phyloP scores from a whole-genome alignment of 305 asterid genomes.

The Coffea humblotiana region DNA sequence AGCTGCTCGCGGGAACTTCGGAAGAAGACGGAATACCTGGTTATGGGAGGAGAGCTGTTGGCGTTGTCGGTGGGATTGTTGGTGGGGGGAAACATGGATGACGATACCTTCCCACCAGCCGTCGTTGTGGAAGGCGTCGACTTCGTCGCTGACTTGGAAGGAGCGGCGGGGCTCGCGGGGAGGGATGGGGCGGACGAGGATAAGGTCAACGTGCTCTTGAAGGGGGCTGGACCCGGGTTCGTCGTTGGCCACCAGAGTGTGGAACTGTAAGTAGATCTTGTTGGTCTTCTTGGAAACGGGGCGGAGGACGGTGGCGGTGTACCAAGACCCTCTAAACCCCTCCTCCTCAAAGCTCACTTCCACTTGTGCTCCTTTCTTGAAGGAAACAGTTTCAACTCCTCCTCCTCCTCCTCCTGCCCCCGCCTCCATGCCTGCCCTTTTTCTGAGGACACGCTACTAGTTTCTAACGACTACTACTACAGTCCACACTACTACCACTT shows the following conservation, averaged over 20 bases:
- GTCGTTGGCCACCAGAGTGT: slow-evolving; percentile 31
- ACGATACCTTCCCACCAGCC: slow-evolving; percentile 74
- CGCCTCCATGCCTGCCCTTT: too few species aligned
- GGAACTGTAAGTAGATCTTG: slow-evolving; percentile 37
- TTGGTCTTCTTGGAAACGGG: slow-evolving; percentile 17
- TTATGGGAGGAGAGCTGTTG: not conserved
- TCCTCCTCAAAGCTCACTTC: slow-evolving; percentile 55
- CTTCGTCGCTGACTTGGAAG: slow-evolving; percentile 51
- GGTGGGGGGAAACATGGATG: slow-evolving; percentile 21
- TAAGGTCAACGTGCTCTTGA: slow-evolving; percentile 36
- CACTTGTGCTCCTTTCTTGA: slow-evolving; percentile 43
- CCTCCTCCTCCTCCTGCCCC: too few species aligned
- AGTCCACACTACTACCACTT: too few species aligned
- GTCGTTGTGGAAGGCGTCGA: slow-evolving; percentile 65
- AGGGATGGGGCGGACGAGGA: slow-evolving; percentile 51
- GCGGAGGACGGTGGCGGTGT: slow-evolving; percentile 50
- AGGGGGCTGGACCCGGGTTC: slow-evolving; percentile 26
- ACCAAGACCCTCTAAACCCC: slow-evolving; percentile 71
- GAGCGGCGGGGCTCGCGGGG: slow-evolving; percentile 47
- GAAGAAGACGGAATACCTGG: slow-evolving; percentile 52
- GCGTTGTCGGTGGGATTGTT: too few species aligned
- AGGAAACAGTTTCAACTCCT: slow-evolving; percentile 18
- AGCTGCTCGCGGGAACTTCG: slow-evolving; percentile 55
- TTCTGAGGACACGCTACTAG: too few species aligned
- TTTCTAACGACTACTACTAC: too few species aligned